Evolutionary conservation across 2,329 filamentous ascomycete genomes (phyloP).

Genomic region (Orbilia oligospora): DNA sequence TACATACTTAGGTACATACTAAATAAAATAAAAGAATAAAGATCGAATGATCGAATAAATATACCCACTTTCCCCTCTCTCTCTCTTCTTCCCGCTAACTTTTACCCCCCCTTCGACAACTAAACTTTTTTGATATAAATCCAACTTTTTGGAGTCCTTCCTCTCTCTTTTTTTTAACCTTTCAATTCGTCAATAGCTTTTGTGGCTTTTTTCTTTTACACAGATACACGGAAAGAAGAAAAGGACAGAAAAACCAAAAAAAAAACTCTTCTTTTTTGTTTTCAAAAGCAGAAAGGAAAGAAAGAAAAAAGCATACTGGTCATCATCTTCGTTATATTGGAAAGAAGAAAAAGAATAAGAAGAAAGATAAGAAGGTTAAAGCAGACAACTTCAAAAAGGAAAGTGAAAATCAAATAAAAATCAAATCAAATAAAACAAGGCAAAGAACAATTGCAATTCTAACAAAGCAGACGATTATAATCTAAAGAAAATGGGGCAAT

Average conservation of each 20-base stretch:
- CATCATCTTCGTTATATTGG: constrained; percentile 32
- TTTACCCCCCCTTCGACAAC: not conserved
- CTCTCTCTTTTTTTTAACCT: constrained; percentile 7
- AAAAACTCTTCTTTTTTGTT: not conserved
- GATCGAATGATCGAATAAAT: not conserved
- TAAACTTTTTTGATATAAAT: not conserved
- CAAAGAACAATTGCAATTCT: not conserved
- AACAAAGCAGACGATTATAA: constrained; percentile 16
- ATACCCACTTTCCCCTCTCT: constrained; percentile 47
- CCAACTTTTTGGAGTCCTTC: constrained; percentile 29
- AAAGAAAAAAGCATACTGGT: constrained; percentile 23
- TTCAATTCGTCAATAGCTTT: constrained; percentile 39
- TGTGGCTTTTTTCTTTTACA: constrained; percentile 17
- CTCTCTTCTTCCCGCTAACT: constrained; percentile 11
- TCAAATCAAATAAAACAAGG: not conserved
- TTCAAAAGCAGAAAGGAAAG: not conserved
- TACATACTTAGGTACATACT: too few relatives aligned
- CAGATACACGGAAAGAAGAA: too few relatives aligned
- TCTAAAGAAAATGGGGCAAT: constrained; percentile 12
- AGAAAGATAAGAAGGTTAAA: not conserved
- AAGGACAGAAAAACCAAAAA: not conserved
- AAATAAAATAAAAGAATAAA: not conserved
- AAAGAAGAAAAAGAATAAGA: too few relatives aligned
- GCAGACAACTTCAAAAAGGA: not conserved
- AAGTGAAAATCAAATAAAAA: not conserved